Percentiles rank a stretch among this genome's conserved stretches.
phyloP scores from a whole-genome alignment of 2,329 filamentous ascomycete species.

The Pezicula carpinea region DNA sequence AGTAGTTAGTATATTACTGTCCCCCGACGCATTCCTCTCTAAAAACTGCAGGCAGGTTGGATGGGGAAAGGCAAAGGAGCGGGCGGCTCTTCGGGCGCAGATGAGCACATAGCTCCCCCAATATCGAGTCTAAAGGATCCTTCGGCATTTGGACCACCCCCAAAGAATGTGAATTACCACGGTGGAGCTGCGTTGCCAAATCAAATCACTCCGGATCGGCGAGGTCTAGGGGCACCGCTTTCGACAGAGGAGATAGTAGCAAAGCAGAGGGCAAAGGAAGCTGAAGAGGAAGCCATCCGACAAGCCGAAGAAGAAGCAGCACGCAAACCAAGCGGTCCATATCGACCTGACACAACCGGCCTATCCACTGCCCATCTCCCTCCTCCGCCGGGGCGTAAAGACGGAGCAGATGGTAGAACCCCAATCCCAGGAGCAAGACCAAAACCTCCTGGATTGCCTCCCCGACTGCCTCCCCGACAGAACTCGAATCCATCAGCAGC shows the following conservation, averaged over 20 bases:
- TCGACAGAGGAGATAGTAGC: conserved; percentile 30
- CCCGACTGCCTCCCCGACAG: conserved; percentile 50
- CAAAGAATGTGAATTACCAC: conserved; percentile 42
- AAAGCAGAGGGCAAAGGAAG: conserved; percentile 26
- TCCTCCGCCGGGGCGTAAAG: conserved; percentile 48
- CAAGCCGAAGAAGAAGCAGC: conserved; percentile 24
- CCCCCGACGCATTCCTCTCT: conserved; percentile 1
- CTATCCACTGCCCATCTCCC: conserved; percentile 54
- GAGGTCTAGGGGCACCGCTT: conserved; percentile 40
- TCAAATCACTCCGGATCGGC: conserved; percentile 23
- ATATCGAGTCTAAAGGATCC: conserved; percentile 60
- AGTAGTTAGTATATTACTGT: conserved; percentile 15
- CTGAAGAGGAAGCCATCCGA: conserved; percentile 16
- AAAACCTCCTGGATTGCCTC: conserved; percentile 43
- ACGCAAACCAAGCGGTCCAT: conserved; percentile 46
- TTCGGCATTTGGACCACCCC: conserved; percentile 60
- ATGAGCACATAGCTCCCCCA: conserved; percentile 37
- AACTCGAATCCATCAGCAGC: conserved; percentile 19
- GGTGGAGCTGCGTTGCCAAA: conserved; percentile 24
- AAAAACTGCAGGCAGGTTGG: conserved; percentile 20
- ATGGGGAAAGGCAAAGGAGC: conserved; percentile 30
- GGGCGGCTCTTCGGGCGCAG: conserved; percentile 10
- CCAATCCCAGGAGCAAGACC: conserved; percentile 17
- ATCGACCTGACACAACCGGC: conserved; percentile 56
- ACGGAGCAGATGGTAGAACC: conserved; percentile 24